Evolutionary conservation across 495 filamentous ascomycete genomes (phyloP), one percentile per base, ranked within the genome.

Genomic region (Hypomontagnella monticulosa): DNA sequence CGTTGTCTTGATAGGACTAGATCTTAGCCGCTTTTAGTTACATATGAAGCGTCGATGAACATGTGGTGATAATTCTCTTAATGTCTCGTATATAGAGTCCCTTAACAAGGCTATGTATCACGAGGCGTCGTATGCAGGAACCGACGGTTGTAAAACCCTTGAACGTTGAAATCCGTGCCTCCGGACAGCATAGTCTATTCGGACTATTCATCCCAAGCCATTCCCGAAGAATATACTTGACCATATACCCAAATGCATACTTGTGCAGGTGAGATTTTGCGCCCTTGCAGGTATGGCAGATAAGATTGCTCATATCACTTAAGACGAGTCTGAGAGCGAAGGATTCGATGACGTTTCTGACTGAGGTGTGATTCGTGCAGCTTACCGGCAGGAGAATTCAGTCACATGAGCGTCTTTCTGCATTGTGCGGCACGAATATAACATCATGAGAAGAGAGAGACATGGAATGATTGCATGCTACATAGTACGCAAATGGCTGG

Each of bases 361-460:
- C 36, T 15, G 60, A 61, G 49, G 56, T 69, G 61, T 69, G 66
- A 64, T 69, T 61, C 37, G 46, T 15, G 60, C 55, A 48, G 66
- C 64, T 69, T 63, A 64, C 59, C 60, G 48, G 62, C 66, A 69
- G 66, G 49, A 44, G 9, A 34, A 9, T 9, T 4, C 23, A 19
- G 66, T 69, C 66, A 69, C 66, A 69, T 69, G 66, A 69, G 51
- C 56, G 56, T n/a, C 15, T 10, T 40, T n/a, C 27, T 32, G 41
- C 43, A 34, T 46, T 54, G 43, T 47, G 43, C 36, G 47, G 66
- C 66, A 60, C 54, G 20, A 55, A 32, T 18, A 38, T 42, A 47
- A 41, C 34, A 46, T 43, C 41, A 57, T 47, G 20, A 15, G 12
- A 55, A 12, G 27, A 41, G 40, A 12, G 27, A 41, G 40, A 11